phyloP scores from a whole-genome alignment of 2,329 filamentous ascomycete species.

The Neophaeococcomyces mojaviensis region DNA sequence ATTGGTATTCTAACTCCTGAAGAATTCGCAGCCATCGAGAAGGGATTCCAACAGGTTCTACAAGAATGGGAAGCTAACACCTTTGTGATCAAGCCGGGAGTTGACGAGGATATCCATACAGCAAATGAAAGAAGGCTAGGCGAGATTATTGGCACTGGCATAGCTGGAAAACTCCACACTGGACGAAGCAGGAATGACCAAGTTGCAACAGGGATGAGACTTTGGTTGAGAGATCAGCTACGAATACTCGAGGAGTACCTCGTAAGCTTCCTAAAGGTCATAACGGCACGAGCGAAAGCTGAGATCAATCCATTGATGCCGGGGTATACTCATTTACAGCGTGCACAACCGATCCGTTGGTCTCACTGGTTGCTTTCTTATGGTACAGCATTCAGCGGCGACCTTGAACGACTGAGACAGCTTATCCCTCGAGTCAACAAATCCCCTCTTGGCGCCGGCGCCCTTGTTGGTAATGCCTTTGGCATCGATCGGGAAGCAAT shows the following conservation, averaged over 20 bases:
- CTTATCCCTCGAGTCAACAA: constrained; percentile 67
- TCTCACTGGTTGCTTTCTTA: constrained; percentile 74
- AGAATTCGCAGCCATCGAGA: constrained; percentile 68
- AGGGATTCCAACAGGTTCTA: constrained; percentile 55
- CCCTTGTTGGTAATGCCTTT: constrained; percentile 75
- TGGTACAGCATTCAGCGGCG: constrained; percentile 61
- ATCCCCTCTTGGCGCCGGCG: constrained; percentile 64
- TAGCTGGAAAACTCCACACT: constrained; percentile 80
- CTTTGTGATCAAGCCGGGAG: constrained; percentile 24
- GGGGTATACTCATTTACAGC: constrained; percentile 80
- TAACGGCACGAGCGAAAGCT: constrained; percentile 60
- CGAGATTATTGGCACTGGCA: constrained; percentile 78
- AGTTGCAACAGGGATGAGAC: constrained; percentile 79
- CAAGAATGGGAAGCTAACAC: constrained; percentile 34
- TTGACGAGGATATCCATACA: constrained; percentile 52
- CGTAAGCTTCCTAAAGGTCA: constrained; percentile 61
- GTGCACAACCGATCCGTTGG: constrained; percentile 71
- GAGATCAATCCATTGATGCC: constrained; percentile 78
- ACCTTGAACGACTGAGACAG: constrained; percentile 70
- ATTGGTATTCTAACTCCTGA: constrained; percentile 63
- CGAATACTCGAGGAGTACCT: constrained; percentile 62
- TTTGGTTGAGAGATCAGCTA: constrained; percentile 76
- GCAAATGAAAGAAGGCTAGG: constrained; percentile 66
- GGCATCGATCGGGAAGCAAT: constrained; percentile 72
- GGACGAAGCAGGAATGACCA: constrained; percentile 84